Evolutionary conservation across 1,284 basidiomycete species (phyloP).

Genomic region (Coniferiporia sulphurascens): DNA sequence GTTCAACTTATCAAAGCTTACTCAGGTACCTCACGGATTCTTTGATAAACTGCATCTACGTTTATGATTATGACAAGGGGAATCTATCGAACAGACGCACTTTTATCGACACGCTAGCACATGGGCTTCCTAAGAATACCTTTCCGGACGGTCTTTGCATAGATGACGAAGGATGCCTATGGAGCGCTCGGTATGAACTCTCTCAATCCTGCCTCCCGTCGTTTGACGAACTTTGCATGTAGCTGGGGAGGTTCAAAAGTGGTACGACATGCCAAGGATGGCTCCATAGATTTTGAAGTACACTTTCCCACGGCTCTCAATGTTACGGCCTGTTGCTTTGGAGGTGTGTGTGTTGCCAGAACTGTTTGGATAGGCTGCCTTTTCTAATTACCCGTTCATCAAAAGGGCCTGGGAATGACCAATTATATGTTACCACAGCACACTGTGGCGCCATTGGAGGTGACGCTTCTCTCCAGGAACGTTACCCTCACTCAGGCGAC

Average conservation of each 20-base stretch:
- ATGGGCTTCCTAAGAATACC: slow-evolving; percentile 43
- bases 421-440: slow-evolving; percentile 62
- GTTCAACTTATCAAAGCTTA: slow-evolving; percentile 5
- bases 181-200: slow-evolving; percentile 54
- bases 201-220: background rate
- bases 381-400: slow-evolving; percentile 5
- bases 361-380: background rate
- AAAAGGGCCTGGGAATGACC: slow-evolving; percentile 54
- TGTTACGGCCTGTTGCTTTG: slow-evolving; percentile 65
- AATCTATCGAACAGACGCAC: slow-evolving; percentile 49
- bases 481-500: slow-evolving; percentile 60
- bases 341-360: slow-evolving; percentile 38
- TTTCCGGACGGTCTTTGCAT: slow-evolving; percentile 64
- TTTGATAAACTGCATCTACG: slow-evolving; percentile 55
- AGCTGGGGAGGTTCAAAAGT: slow-evolving; percentile 64
- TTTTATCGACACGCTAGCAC: slow-evolving; percentile 50
- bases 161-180: slow-evolving; percentile 58
- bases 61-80: slow-evolving; percentile 59
- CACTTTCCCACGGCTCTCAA: slow-evolving; percentile 54
- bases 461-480: slow-evolving; percentile 42
- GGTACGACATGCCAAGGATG: slow-evolving; percentile 47
- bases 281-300: slow-evolving; percentile 49
- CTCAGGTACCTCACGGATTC: slow-evolving; percentile 67
- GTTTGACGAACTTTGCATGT: slow-evolving; percentile 8
- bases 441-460: slow-evolving; percentile 55